Base-by-base conservation (phyloP, 2,329 filamentous ascomycete genomes). In the Scortechinia acanthostroma region DNA sequence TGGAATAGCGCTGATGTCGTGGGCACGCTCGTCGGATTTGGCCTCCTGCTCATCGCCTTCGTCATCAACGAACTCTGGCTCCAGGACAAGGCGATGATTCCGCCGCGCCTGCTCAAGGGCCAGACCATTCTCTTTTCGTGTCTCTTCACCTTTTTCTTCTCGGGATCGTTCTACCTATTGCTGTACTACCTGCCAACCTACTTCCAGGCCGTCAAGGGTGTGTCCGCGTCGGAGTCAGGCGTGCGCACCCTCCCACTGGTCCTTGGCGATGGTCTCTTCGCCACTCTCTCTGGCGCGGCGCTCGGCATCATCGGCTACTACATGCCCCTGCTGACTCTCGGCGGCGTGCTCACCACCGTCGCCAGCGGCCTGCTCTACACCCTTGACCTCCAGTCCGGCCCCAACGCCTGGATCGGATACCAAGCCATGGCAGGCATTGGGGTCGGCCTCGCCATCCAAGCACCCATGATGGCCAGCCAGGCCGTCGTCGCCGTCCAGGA, bases 401-500 rank as follows among this genome's bases (percentile, higher is more conserved):
- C 62, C 1, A 67, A 58, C 13, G 60, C 62, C 33, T 76, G 73
- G 72, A 71, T 77, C 35, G 73, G 72, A 4, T 77, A 73, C 52
- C 72, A 77, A 56, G 62, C 76, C 14, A 47, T 77, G 2, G 53
- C 60, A 2, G 75, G 73, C 2, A 49, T 72, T 1, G 72, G 70
- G 3, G 66, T 62, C 47, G 74, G 73, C 3, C 52, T 65, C 2
- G 63, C 55, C 14, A 58, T 70, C 37, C 70, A 77, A 52, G 61
- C 73, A 4, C 72, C 73, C 30, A 71, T 76, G 56, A 71, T 74
- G 47, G 68, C 66, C 20, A 65, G 70, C 3, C 71, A 74, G 51
- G 64, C 51, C 14, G 53, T 52, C 0, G 50, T 53, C 2, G 42
- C 48, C 2, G 46, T 56, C 0, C 53, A 58, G 5, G 61, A 65